Base-by-base conservation (phyloP, 345 rosid genomes). In the Camelina sativa region DNA sequence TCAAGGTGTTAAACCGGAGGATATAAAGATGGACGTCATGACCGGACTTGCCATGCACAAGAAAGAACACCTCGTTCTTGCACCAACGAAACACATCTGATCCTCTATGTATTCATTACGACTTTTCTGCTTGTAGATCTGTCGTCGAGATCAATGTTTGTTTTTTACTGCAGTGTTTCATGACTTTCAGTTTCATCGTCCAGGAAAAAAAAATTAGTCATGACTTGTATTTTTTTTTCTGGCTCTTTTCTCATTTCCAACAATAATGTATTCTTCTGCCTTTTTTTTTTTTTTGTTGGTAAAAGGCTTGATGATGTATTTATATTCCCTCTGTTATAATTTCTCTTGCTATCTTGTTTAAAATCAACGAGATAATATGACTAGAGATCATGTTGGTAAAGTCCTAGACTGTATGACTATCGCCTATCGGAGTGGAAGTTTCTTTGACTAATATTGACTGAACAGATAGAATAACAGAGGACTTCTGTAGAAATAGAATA, bases 21-120 rank as follows among this genome's bases (percentile, higher is more conserved):
- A 75, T 53, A 59, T 75, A 67, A 75, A 75, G 64, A 69, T 70
- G 84, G 80, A 76, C 13, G 79, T 75, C 54, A 75, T 75, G 79
- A 75, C 79, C 4, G 79, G 79, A 75, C 79, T 75, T 17, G 73
- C 79, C 51, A 75, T 75, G 79, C 79, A 75, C 59, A 75, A 75
- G 67, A 75, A 75, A 75, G 79, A 75, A 6, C 79, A 75, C 44
- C 79, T 75, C 7, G 62, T 67, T 17, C 67, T 75, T 67, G 55
- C 46, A 50, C 79, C 79, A 51, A 67, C 12, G 50, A 66, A 7
- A 16, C 51, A 74, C 44, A 16, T 66, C 22, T 66, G 66, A 67
- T 74, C 59, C 3, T 17, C 3, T 48, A 41, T 50, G 12, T 13
- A 43, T 54, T 54, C 3, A 9, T 15, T 55, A 46, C 59, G 65